Evolutionary conservation across 805 yeast genomes (phyloP).

Genomic region (Blastobotrys peoriensis): DNA sequence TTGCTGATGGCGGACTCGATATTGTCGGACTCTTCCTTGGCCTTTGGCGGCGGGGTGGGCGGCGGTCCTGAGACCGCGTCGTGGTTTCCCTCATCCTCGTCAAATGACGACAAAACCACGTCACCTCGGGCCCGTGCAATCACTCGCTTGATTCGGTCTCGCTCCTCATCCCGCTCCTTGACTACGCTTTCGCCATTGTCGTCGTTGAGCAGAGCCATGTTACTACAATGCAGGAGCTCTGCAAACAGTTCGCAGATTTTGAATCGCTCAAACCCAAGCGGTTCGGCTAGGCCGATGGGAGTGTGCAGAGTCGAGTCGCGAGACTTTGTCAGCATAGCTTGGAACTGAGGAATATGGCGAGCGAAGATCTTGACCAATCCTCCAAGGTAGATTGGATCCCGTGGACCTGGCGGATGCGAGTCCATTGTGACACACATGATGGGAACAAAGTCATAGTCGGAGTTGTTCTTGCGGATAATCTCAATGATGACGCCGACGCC

Average conservation of each 20-base stretch:
- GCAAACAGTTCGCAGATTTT: slow-evolving; percentile 89
- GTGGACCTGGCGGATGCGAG: slow-evolving; percentile 83
- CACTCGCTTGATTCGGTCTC: slow-evolving; percentile 43
- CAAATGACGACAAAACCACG: slow-evolving; percentile 20
- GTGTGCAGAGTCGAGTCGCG: slow-evolving; percentile 41
- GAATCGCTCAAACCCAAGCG: slow-evolving; percentile 86
- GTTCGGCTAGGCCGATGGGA: slow-evolving; percentile 61
- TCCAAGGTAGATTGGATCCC: slow-evolving; percentile 92
- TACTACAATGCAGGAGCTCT: slow-evolving; percentile 93
- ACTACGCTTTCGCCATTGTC: slow-evolving; percentile 64
- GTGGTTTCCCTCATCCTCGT: slow-evolving; percentile 13
- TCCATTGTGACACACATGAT: slow-evolving; percentile 76
- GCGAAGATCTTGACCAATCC: slow-evolving; percentile 75
- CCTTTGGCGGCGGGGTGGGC: slow-evolving; percentile 20
- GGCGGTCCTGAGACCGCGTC: slow-evolving; percentile 18
- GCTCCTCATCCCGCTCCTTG: slow-evolving; percentile 58
- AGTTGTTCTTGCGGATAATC: slow-evolving; percentile 88
- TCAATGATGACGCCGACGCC: slow-evolving; percentile 95
- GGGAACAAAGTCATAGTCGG: slow-evolving; percentile 89
- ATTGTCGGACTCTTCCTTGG: slow-evolving; percentile 12
- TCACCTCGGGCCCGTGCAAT: slow-evolving; percentile 25
- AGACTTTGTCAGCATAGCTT: slow-evolving; percentile 47
- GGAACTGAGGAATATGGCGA: slow-evolving; percentile 63
- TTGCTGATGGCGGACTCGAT: slow-evolving; percentile 19
- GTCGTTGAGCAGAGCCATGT: slow-evolving; percentile 86